These are phyloP conservation scores for Dujonia santamariae DNA, from an alignment of 1,139 yeast species.

Conservation along the genomic window DNA sequence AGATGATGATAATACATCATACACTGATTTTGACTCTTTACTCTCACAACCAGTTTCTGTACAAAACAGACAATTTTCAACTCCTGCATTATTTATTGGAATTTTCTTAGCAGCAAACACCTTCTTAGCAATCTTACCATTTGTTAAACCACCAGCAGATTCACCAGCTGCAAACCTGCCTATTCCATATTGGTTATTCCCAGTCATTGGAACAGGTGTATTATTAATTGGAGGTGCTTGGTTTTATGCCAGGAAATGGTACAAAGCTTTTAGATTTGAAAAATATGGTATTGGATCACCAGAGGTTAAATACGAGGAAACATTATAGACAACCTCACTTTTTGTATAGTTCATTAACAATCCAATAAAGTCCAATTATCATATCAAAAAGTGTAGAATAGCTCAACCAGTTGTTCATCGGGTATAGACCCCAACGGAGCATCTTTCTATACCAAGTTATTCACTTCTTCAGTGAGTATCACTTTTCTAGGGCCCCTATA, in stretches of 20 bases:
- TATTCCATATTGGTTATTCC: constrained; percentile 57
- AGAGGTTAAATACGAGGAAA: constrained; percentile 15
- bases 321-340: constrained; percentile 6
- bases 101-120: constrained; percentile 48
- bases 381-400: no score
- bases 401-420: no score
- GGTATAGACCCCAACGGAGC: no score
- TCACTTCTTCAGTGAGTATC: no score
- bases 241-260: constrained; percentile 17
- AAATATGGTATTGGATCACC: constrained; percentile 9
- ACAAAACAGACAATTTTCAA: constrained; percentile 14
- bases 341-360: no score
- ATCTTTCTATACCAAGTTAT: no score
- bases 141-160: constrained; percentile 49
- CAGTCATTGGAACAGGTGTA: constrained; percentile 50
- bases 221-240: constrained; percentile 44
- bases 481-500: no score
- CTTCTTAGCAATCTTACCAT: constrained; percentile 55
- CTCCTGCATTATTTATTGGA: constrained; percentile 29
- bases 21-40: constrained; percentile 16
- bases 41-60: constrained; percentile 14
- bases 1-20: constrained; percentile 9
- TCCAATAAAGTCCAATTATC: no score
- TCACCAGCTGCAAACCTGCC: constrained; percentile 17
- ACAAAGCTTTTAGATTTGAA: constrained; percentile 7